Percentiles rank a stretch among this genome's conserved stretches.
phyloP scores from a whole-genome alignment of 179 eudicot genomes.

The Actinidia chinensis region DNA sequence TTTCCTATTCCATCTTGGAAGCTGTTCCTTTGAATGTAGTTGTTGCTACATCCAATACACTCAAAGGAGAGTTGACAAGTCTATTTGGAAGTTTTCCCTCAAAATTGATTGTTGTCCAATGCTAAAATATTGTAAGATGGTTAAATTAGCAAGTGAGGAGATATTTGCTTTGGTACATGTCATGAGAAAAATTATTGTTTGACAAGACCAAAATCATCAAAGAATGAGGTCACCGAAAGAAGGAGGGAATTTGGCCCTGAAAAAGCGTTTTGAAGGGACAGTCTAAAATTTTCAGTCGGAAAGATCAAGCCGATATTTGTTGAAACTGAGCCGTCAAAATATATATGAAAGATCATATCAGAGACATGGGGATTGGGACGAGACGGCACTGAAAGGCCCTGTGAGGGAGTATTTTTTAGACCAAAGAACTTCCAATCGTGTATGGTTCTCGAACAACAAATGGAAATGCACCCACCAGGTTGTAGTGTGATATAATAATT shows the following conservation, averaged over 20 bases:
- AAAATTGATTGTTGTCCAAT: conserved; percentile 15
- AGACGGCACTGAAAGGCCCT: conserved; percentile 2
- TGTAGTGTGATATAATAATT: background rate
- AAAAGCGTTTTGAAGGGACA: background rate
- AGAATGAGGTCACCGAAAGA: background rate
- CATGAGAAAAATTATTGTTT: conserved; percentile 6
- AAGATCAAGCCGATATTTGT: background rate
- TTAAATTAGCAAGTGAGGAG: background rate
- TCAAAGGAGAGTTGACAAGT: background rate
- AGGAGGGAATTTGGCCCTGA: background rate
- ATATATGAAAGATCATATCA: background rate
- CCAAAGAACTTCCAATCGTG: background rate
- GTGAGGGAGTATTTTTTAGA: background rate
- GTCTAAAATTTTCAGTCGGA: background rate
- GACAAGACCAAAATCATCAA: conserved; percentile 13
- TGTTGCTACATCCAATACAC: conserved; percentile 8
- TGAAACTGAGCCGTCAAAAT: background rate
- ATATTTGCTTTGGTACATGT: conserved; percentile 10
- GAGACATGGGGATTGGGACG: background rate
- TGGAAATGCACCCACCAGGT: background rate
- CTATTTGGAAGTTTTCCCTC: background rate
- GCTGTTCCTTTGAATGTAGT: conserved; percentile 12
- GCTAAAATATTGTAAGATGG: background rate
- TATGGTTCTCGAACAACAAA: conserved; percentile 2
- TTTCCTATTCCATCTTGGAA: conserved; percentile 10